Evolutionary conservation across 176 grass and related monocot species (phyloP), one percentile per base, ranked within the genome.

Genomic region (Hordeum marinum): DNA sequence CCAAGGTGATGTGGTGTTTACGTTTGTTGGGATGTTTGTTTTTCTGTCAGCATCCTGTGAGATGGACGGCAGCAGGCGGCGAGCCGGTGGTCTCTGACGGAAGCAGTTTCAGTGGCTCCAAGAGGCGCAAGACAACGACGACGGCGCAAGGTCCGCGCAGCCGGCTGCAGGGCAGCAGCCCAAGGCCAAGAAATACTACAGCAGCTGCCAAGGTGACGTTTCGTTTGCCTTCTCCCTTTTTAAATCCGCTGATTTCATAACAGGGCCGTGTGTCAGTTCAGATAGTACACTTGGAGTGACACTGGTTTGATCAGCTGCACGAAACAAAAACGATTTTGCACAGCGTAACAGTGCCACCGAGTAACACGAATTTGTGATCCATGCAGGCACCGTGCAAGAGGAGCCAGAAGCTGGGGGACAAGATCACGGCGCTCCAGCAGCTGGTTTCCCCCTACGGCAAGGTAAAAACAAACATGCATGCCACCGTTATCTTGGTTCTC

Each of bases 381-480:
- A 15, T 75, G 1, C 75, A 95, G 91, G 79, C 80, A 20, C 68
- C 94, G 20, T 86, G 63, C n/a, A 95, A 87, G 81, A 91, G 87
- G 68, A 87, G 77, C 91, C 91, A 96, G 62, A 93, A 89, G 88
- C 86, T 96, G 2, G 91, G 90, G 27, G 86, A 90, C 85, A 96
- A 87, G 68, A 85, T 96, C 78, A 93, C 91, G 9, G 84, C 91
- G 20, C 89, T 96, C n/a, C 91, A 96, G 88, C 91, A 92, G 66
- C 77, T 96, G 27, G 90, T 96, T 82, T 96, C 91, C 70, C 94
- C 94, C 2, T 96, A 90, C 43, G 94, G 94, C 29, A 96, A 93
- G 94, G 94, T 88, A 52, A 78, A 25, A 52, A 52, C 6, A 18
- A 52, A 7, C 7, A 15, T 52, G 21, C 37, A 8, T 15, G 31